Evolutionary conservation across 768 basidiomycete species (phyloP).

Genomic region (Leccinum truebloodii): DNA sequence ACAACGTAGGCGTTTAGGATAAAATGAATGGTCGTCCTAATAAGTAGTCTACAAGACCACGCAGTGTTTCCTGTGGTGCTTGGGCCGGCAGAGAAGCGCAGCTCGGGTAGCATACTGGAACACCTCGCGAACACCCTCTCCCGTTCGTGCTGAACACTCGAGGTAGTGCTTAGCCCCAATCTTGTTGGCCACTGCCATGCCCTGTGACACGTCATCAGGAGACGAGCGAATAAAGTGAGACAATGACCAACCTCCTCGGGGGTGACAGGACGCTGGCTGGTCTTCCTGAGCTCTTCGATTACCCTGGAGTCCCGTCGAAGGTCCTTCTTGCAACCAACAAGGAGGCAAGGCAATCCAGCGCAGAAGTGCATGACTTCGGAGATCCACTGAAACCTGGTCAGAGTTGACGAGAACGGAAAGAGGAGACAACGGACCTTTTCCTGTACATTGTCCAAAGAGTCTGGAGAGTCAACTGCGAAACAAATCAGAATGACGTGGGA

Average conservation of each 20-base stretch:
- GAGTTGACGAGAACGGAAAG: slow-evolving; percentile 7
- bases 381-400: slow-evolving; percentile 73
- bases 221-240: not conserved
- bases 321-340: slow-evolving; percentile 99
- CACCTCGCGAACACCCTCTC: slow-evolving; percentile 96
- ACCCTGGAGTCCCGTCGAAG: slow-evolving; percentile 90
- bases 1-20: slow-evolving; percentile 25
- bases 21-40: slow-evolving; percentile 20
- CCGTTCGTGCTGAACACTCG: slow-evolving; percentile 95
- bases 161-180: slow-evolving; percentile 96
- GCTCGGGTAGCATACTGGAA: slow-evolving; percentile 97
- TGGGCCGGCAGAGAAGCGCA: slow-evolving; percentile 69
- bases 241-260: slow-evolving; percentile 73
- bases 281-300: slow-evolving; percentile 92
- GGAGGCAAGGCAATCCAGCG: slow-evolving; percentile 89
- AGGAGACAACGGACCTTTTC: slow-evolving; percentile 76
- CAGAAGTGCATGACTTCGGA: slow-evolving; percentile 99
- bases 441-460: slow-evolving; percentile 99
- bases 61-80: slow-evolving; percentile 45
- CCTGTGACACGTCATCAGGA: slow-evolving; percentile 47
- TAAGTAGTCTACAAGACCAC: slow-evolving; percentile 44
- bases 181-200: slow-evolving; percentile 93
- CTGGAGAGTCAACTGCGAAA: slow-evolving; percentile 97
- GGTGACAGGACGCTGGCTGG: slow-evolving; percentile 91
- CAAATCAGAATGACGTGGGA: slow-evolving; percentile 99